Evolutionary conservation across 306 rosid genomes (phyloP), one percentile per base, ranked within the genome.

Genomic region (Rosa multiflora): DNA sequence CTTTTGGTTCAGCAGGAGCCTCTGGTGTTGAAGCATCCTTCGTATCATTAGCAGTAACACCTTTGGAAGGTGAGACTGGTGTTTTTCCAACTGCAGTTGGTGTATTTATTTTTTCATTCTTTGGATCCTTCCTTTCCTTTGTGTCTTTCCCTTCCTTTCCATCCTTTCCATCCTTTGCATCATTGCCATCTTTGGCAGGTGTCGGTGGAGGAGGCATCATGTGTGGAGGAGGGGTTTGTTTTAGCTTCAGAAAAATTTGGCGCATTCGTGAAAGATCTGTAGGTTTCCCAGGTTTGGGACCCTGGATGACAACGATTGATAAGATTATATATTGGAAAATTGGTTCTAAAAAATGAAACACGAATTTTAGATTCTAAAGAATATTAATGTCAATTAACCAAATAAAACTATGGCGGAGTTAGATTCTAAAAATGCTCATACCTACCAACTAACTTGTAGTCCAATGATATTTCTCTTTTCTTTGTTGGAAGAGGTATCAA

Each of bases 231-330:
- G 98, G 98, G 6, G 82, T 95, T 80, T 88, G 96, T 74, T 93
- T 95, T 75, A 95, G 88, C 88, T 93, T 93, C 70, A 85, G 68
- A 64, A 91, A 85, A 87, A 95, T 82, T 72, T 93, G 97, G 82
- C 96, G 89, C 97, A 93, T 87, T 85, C 99, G 88, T 26, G 96
- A 70, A 74, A 95, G 94, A 79, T 92, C 99, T 17, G 99, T 93
- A 15, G 97, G 96, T 76, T 95, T 90, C 72, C 98, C 98, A 13
- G 99, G 99, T 84, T 95, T 95, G 64, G 99, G 98, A 72, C 99
- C 99, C 35, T 91, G 97, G 87, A 92, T 72, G 15, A 95, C 85
- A 49, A 85, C 42, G 29, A 91, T 67, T 0, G 91, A 32, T 32
- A 32, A 32, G 2, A 32, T 2, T 2, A 29, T 29, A 29, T 32